Evolutionary conservation across 495 filamentous ascomycete species (phyloP).

Genomic region (Penicillium chermesinum): DNA sequence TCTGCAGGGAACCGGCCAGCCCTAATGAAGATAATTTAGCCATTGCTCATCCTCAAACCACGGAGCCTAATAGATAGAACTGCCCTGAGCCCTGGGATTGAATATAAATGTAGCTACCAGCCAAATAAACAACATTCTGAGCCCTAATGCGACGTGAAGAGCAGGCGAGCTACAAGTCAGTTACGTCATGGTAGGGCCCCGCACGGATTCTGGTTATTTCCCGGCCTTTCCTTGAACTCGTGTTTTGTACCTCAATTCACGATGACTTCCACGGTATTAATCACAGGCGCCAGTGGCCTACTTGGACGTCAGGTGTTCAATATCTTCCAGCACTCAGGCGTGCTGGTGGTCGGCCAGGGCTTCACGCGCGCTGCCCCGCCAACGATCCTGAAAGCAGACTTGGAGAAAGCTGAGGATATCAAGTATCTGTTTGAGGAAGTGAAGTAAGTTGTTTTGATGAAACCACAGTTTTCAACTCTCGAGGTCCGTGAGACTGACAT

Average conservation of each 20-base stretch:
- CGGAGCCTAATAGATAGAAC: no score
- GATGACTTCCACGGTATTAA: slow-evolving; percentile 61
- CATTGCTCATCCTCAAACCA: no score
- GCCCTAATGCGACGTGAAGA: background rate
- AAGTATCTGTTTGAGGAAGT: slow-evolving; percentile 54
- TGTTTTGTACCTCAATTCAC: background rate
- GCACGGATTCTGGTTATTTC: background rate
- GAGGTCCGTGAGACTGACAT: slow-evolving; percentile 10
- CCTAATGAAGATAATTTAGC: slow-evolving; percentile 6
- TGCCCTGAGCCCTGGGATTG: no score
- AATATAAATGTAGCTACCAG: no score
- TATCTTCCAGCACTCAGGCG: slow-evolving; percentile 63
- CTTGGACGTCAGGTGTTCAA: slow-evolving; percentile 77
- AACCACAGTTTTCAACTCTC: background rate
- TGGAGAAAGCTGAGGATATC: slow-evolving; percentile 58
- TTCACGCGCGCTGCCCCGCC: slow-evolving; percentile 66
- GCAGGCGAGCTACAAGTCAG: slow-evolving; percentile 13
- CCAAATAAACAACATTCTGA: background rate
- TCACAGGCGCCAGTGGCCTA: slow-evolving; percentile 83
- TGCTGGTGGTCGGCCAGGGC: slow-evolving; percentile 80
- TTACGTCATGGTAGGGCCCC: slow-evolving; percentile 26
- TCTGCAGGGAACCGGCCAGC: slow-evolving; percentile 1
- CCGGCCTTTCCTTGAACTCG: background rate
- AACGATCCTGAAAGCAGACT: slow-evolving; percentile 69
- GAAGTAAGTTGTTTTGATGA: slow-evolving; percentile 28